Evolutionary conservation across 495 filamentous ascomycete species (phyloP).

Genomic region (Chaetomium fimeti): DNA sequence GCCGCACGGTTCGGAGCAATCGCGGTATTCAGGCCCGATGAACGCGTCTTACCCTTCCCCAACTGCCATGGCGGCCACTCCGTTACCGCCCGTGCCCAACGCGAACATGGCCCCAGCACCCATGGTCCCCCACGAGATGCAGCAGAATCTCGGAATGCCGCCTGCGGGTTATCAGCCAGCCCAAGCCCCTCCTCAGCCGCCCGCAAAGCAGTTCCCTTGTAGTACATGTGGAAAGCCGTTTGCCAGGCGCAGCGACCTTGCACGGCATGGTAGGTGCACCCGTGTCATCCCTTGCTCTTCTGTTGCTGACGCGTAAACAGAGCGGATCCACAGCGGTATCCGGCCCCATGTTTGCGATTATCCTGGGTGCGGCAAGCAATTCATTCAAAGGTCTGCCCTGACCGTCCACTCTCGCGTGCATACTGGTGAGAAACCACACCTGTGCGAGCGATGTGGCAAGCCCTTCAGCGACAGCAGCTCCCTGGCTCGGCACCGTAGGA

Average conservation of each 20-base stretch:
- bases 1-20: conserved; percentile 64
- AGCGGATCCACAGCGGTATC: conserved; percentile 91
- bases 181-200: conserved; percentile 16
- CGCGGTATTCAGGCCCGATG: conserved; percentile 36
- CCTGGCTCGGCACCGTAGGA: conserved; percentile 86
- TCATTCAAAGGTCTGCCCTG: conserved; percentile 96
- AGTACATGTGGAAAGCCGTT: conserved; percentile 88
- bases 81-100: conserved; percentile 45
- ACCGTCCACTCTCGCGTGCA: conserved; percentile 95
- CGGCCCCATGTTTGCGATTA: conserved; percentile 91
- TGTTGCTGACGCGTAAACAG: conserved; percentile 50
- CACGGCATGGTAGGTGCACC: conserved; percentile 76
- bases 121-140: conserved; percentile 52
- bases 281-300: not conserved
- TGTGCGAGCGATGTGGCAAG: conserved; percentile 97
- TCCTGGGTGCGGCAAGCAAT: conserved; percentile 88
- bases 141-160: conserved; percentile 42
- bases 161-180: conserved; percentile 35
- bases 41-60: conserved; percentile 40
- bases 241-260: conserved; percentile 89
- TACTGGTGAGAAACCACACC: conserved; percentile 96
- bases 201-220: conserved; percentile 81
- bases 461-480: conserved; percentile 99
- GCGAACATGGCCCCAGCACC: conserved; percentile 50
- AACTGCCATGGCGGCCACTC: conserved; percentile 35